Base-by-base conservation (phyloP, 1,139 yeast genomes). In the Meyerozyma carpophila region DNA sequence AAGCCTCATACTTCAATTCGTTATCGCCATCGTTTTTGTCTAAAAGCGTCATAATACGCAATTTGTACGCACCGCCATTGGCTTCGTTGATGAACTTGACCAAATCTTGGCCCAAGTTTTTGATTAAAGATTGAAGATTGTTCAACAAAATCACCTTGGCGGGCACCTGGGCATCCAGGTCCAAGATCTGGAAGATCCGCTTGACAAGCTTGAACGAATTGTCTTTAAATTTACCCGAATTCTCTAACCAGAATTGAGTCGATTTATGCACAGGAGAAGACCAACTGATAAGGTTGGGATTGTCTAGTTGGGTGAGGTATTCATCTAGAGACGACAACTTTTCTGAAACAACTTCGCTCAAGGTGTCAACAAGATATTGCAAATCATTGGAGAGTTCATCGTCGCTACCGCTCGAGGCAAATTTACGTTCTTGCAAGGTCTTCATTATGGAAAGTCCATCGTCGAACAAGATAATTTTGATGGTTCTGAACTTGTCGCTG, bases 271-370 rank as follows among this genome's bases (percentile, higher is more conserved):
- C 90, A 44, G 98, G 98, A 8, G 75, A 68, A 2, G 96, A 81
- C 95, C 96, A 93, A 50, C 81, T 78, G 57, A 93, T 77, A 50
- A 81, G 75, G 56, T 84, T 81, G n/a, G 78, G 78, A 46, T 93
- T 82, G 49, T 82, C 85, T 47, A 93, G 73, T 66, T 93, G 98
- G 41, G 90, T 82, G 55, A 80, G 73, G 64, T 91, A 93, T 63
- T 91, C 98, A 58, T 93, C 98, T 61, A 93, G 87, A 2, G 96
- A 89, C 5, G 98, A 84, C 70, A 93, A 78, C 51, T 80, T 82
- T 42, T 65, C 64, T 44, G 82, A 78, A 49, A 85, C 91, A 41
- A 88, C 83, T 34, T 82, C 86, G 50, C 81, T 80, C 54, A 93
- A 75, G 11, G 72, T 71, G 39, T 75, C 81, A 44, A 73, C 68